Evolutionary conservation across 768 basidiomycete species (phyloP).

Genomic region (Tulasnella sp.): DNA sequence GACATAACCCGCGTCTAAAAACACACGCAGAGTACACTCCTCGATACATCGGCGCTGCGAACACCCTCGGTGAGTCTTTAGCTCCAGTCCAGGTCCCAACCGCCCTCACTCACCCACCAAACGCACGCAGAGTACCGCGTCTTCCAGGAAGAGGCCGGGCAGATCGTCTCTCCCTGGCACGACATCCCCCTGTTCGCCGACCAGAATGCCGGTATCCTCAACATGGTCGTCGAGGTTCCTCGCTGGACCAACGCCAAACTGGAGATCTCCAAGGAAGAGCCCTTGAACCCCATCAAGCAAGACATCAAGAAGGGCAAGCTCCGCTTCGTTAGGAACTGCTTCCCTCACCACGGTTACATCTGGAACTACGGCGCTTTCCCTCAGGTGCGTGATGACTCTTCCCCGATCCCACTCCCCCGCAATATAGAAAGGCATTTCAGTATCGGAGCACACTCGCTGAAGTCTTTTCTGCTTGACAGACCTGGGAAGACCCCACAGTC

Average conservation of each 20-base stretch:
- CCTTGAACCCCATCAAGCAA: conserved; percentile 99
- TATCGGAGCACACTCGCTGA: not conserved
- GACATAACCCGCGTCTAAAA: not conserved
- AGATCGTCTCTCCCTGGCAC: conserved; percentile 79
- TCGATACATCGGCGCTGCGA: conserved; percentile 74
- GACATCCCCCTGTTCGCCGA: conserved; percentile 98
- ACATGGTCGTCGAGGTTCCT: conserved; percentile 98
- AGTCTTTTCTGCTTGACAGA: conserved; percentile 37
- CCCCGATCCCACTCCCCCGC: not conserved
- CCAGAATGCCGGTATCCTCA: conserved; percentile 87
- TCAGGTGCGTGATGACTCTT: conserved; percentile 44
- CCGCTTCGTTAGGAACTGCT: conserved; percentile 98
- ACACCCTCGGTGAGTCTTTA: conserved; percentile 74
- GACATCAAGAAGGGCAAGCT: conserved; percentile 95
- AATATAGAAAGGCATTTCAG: not conserved
- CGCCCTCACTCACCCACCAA: not conserved
- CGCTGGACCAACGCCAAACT: conserved; percentile 99
- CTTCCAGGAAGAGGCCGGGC: conserved; percentile 78
- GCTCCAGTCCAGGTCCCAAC: not conserved
- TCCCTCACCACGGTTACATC: conserved; percentile 99
- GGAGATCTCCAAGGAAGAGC: conserved; percentile 97
- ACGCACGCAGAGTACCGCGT: conserved; percentile 73
- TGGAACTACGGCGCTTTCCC: conserved; percentile 99
- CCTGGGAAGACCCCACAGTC: conserved; percentile 91
- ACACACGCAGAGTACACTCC: conserved; percentile 35